Evolutionary conservation across 306 rosid genomes (phyloP).

Genomic region (Pyrus betulifolia): DNA sequence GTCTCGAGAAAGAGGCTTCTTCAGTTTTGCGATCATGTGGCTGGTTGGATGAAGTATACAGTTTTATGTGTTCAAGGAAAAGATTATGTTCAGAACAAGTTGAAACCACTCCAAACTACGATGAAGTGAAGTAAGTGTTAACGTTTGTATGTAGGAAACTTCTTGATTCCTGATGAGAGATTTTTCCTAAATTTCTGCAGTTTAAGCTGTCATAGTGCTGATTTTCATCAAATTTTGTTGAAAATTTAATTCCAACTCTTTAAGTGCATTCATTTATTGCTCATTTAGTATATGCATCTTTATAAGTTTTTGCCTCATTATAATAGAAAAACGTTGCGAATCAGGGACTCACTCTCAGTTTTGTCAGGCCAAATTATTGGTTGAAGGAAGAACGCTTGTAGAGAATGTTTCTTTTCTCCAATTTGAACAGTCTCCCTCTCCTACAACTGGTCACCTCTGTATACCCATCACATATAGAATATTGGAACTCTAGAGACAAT

Average conservation of each 20-base stretch:
- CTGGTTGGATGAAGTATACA: conserved; percentile 56
- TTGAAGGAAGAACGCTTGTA: neutral
- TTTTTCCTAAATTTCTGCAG: neutral
- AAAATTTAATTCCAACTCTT: neutral
- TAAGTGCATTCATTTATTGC: neutral
- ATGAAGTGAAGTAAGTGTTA: conserved; percentile 46
- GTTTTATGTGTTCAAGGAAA: conserved; percentile 61
- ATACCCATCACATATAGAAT: neutral
- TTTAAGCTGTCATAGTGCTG: neutral
- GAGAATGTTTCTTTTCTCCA: neutral
- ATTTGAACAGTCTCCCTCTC: neutral
- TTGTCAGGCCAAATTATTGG: neutral
- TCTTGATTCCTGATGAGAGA: neutral
- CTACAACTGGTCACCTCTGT: neutral
- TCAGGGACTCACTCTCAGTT: neutral
- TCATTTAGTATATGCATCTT: neutral
- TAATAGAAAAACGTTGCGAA: neutral
- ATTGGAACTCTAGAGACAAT: neutral
- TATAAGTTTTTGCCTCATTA: neutral
- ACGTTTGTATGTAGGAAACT: neutral
- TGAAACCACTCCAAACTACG: conserved; percentile 23
- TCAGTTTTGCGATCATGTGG: conserved; percentile 72
- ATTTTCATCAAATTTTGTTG: neutral
- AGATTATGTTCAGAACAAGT: conserved; percentile 41
- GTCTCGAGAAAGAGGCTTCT: conserved; percentile 58